These are phyloP conservation scores for Podila verticillata DNA, from an alignment of 192 early-diverging fungal genomes.

Conservation along the genomic window DNA sequence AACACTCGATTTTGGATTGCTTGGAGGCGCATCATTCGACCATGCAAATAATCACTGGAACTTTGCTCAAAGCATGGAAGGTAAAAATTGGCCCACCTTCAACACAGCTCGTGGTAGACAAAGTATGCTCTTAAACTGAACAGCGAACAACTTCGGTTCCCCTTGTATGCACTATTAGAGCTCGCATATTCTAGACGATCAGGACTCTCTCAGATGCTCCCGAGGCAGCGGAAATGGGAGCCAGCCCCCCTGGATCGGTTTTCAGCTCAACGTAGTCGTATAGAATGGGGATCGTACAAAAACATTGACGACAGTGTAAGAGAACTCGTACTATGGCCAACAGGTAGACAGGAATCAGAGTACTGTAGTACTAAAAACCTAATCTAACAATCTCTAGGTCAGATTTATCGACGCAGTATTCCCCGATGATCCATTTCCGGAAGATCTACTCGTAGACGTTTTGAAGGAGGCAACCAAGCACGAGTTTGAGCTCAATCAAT, in stretches of 20 bases:
- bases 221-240: background rate
- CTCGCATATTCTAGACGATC: background rate
- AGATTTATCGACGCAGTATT: background rate
- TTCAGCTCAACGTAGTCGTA: background rate
- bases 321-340: background rate
- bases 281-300: background rate
- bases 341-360: background rate
- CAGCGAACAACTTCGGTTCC: background rate
- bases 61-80: conserved; percentile 1
- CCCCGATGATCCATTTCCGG: background rate
- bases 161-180: background rate
- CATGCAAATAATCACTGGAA: background rate
- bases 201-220: background rate
- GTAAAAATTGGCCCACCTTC: background rate
- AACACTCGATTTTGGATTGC: background rate
- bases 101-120: background rate
- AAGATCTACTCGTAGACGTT: background rate
- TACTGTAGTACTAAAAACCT: background rate
- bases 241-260: background rate
- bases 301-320: background rate
- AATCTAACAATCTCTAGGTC: background rate
- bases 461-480: background rate
- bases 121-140: background rate
- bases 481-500: background rate
- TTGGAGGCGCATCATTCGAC: conserved; percentile 2